Evolutionary conservation across 1,139 yeast species (phyloP), one percentile per base, ranked within the genome.

Genomic region (Zygoascus sp.): DNA sequence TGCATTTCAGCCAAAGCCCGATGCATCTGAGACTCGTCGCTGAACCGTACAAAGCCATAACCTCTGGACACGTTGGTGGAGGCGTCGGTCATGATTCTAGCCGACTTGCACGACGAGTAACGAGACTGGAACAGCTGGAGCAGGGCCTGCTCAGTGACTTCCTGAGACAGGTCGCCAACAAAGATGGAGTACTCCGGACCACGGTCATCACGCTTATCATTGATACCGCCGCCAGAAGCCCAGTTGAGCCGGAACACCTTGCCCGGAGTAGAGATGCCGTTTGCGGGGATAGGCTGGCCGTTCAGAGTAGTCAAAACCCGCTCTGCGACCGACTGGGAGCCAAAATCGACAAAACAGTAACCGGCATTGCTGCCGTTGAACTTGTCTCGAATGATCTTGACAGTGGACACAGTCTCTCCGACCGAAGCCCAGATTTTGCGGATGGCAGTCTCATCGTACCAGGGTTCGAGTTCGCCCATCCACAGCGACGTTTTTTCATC

Each of bases 401-500:
- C 83, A 44, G 67, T 66, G 45, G 80, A 82, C 7, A 60, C 59
- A 45, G 69, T 70, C 53, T 74, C 75, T 40, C 79, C 78, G 46
- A 73, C 63, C 39, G 69, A 64, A 28, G 66, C 68, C 97, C 97
- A 90, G 46, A 88, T 72, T 47, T 77, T 73, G 36, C 74, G 72
- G 44, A 90, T 78, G 42, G 78, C 73, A 13, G 70, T 70, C 63
- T 89, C 97, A 53, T 84, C 89, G 81, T 94, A 85, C 67, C 79
- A 74, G 1, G 94, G 87, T 57, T 89, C 96, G 41, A 90, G 69
- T 63, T 89, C 97, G 9, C 97, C 97, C 97, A 90, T 90, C 96
- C 96, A 89, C 46, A 88, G 64, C 2, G 76, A 71, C 17, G 53
- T 55, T 36, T 40, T 40, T 21, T 40, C 43, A 20, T 40, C 43